Percentiles rank a stretch among this genome's conserved stretches.
Evolutionary conservation across 2,329 filamentous ascomycete genomes (phyloP).

Genomic region (Monilinia polystroma): DNA sequence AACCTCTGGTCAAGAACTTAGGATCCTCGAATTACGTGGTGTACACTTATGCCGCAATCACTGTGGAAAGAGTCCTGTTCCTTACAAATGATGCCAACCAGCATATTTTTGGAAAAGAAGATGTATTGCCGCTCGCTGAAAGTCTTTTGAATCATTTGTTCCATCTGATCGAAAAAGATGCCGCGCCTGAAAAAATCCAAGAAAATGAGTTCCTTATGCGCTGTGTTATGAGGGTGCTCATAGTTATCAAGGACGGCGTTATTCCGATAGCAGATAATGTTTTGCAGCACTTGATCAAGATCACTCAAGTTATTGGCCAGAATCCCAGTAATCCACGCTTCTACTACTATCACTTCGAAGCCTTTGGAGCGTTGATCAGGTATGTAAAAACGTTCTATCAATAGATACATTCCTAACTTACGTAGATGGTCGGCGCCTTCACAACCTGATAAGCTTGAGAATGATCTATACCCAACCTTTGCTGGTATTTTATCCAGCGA

Average conservation of each 20-base stretch:
- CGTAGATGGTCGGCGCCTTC: constrained; percentile 61
- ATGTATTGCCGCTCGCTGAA: constrained; percentile 78
- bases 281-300: constrained; percentile 80
- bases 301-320: constrained; percentile 86
- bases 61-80: constrained; percentile 88
- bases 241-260: constrained; percentile 85
- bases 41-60: constrained; percentile 95
- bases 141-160: constrained; percentile 89
- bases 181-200: constrained; percentile 86
- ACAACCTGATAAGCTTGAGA: constrained; percentile 72
- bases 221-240: constrained; percentile 95
- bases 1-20: constrained; percentile 86
- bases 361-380: constrained; percentile 79
- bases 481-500: constrained; percentile 76
- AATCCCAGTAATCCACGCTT: constrained; percentile 98
- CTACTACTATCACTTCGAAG: constrained; percentile 98
- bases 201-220: constrained; percentile 99
- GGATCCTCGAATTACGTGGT: constrained; percentile 91
- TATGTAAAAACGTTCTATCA: neutral
- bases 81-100: constrained; percentile 73
- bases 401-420: neutral
- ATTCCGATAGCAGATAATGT: constrained; percentile 72
- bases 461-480: constrained; percentile 80
- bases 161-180: constrained; percentile 82
- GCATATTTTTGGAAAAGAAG: constrained; percentile 74